Conservation (phyloP, 23 red algal genomes). For the Rhodosorus marinus region DNA sequence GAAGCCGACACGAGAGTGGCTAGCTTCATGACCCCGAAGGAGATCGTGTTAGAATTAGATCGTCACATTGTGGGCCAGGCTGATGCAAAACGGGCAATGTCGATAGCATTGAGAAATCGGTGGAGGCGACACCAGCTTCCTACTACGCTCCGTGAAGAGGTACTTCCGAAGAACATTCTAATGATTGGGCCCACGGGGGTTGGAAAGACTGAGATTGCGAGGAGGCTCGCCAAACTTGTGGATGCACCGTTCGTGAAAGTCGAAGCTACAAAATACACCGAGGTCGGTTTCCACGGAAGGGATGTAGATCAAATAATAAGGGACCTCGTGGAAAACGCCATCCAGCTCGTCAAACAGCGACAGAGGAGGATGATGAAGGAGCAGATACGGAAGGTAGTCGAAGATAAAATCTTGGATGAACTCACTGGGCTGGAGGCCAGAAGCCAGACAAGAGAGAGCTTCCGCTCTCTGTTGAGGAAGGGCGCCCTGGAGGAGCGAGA, state of each 20-base stretch:
- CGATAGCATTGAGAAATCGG: slow-evolving; percentile 67
- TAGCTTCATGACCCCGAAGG: slow-evolving; percentile 44
- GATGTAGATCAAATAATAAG: slow-evolving; percentile 76
- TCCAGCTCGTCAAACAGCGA: slow-evolving; percentile 35
- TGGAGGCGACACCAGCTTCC: slow-evolving; percentile 61
- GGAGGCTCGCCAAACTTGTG: slow-evolving; percentile 75
- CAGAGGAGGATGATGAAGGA: slow-evolving; percentile 26
- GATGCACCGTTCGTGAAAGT: slow-evolving; percentile 82
- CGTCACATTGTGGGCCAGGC: slow-evolving; percentile 70
- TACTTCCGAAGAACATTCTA: slow-evolving; percentile 63
- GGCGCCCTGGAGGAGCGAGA: slow-evolving; percentile 63
- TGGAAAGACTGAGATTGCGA: slow-evolving; percentile 74
- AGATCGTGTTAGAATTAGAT: slow-evolving; percentile 62
- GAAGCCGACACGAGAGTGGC: neutral
- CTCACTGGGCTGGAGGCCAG: slow-evolving; percentile 31
- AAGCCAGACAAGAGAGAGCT: slow-evolving; percentile 26
- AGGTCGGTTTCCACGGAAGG: slow-evolving; percentile 80
- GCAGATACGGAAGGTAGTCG: slow-evolving; percentile 33
- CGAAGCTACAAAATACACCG: slow-evolving; percentile 85
- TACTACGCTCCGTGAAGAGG: slow-evolving; percentile 47
- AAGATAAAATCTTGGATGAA: slow-evolving; percentile 75
- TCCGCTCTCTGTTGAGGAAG: slow-evolving; percentile 40
- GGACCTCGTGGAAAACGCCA: slow-evolving; percentile 63
- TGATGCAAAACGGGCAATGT: slow-evolving; percentile 66
- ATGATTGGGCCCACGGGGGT: slow-evolving; percentile 70